Conservation (phyloP, 2,329 filamentous ascomycete species). For the Arthrobotrys sphaeroides region DNA sequence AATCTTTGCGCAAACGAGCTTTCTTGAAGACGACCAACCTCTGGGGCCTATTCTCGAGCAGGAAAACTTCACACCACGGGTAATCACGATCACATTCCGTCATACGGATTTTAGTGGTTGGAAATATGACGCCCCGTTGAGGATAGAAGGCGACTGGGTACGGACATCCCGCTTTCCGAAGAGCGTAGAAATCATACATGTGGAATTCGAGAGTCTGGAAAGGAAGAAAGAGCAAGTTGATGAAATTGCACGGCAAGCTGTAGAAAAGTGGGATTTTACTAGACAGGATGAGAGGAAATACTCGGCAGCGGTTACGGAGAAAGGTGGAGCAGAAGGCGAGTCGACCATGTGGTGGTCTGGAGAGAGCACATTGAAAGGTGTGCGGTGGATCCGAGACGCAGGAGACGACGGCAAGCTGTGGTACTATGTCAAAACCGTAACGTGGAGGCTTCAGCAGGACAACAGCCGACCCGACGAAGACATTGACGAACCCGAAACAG, state of each 20-base stretch:
- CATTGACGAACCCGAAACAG: too few species aligned
- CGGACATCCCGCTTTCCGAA: constrained; percentile 59
- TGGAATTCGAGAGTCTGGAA: constrained; percentile 66
- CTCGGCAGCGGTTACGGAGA: background rate
- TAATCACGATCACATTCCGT: constrained; percentile 64
- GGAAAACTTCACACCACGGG: too few species aligned
- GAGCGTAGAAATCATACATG: constrained; percentile 61
- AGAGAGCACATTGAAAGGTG: too few species aligned
- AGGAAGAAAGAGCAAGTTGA: constrained; percentile 64
- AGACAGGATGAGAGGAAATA: background rate
- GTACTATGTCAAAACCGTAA: background rate
- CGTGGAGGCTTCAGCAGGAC: background rate
- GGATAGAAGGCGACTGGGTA: constrained; percentile 62
- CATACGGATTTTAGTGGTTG: constrained; percentile 66
- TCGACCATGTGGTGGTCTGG: too few species aligned
- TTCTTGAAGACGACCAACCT: constrained; percentile 59
- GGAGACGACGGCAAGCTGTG: background rate
- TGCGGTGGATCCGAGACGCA: background rate
- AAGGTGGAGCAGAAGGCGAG: too few species aligned
- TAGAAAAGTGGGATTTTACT: constrained; percentile 42
- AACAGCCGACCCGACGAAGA: background rate
- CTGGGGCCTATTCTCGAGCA: too few species aligned
- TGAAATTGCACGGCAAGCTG: constrained; percentile 62
- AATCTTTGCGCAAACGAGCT: constrained; percentile 63
- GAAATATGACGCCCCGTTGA: constrained; percentile 61